These are phyloP conservation scores for Meredithiella fracta DNA, from an alignment of 2,329 filamentous ascomycete genomes.

Conservation along the genomic window DNA sequence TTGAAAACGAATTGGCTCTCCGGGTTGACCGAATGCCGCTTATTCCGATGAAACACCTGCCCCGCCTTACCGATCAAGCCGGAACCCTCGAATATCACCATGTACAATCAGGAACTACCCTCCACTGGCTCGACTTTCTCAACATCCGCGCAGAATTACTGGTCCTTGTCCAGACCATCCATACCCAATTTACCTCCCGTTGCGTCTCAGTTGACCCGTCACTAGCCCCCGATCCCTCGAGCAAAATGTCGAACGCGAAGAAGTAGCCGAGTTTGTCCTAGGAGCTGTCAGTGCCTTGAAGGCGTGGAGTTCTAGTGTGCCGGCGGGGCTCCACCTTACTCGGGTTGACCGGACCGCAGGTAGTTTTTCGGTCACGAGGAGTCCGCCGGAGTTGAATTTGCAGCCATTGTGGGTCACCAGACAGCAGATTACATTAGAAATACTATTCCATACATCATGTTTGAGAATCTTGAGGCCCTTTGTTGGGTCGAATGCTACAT, in stretches of 20 bases:
- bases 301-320: conserved; percentile 1
- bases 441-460: conserved; percentile 6
- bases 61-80: conserved; percentile 6
- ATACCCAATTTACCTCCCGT: background rate
- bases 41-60: conserved; percentile 6
- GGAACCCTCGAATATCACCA: background rate
- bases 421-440: conserved; percentile 6
- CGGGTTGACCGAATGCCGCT: conserved; percentile 3
- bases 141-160: conserved; percentile 9
- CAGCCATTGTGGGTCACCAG: conserved; percentile 6
- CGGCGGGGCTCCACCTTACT: background rate
- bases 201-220: background rate
- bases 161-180: conserved; percentile 5
- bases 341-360: background rate
- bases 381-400: background rate
- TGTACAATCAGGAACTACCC: background rate
- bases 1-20: conserved; percentile 7
- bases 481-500: background rate
- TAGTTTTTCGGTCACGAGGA: background rate
- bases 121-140: conserved; percentile 10
- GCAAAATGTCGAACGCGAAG: background rate
- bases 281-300: background rate
- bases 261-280: conserved; percentile 4
- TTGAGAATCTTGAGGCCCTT: conserved; percentile 6
- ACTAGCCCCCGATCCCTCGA: background rate